phyloP scores from a whole-genome alignment of 352 stramenopile species.

The Pythium utonaiense region DNA sequence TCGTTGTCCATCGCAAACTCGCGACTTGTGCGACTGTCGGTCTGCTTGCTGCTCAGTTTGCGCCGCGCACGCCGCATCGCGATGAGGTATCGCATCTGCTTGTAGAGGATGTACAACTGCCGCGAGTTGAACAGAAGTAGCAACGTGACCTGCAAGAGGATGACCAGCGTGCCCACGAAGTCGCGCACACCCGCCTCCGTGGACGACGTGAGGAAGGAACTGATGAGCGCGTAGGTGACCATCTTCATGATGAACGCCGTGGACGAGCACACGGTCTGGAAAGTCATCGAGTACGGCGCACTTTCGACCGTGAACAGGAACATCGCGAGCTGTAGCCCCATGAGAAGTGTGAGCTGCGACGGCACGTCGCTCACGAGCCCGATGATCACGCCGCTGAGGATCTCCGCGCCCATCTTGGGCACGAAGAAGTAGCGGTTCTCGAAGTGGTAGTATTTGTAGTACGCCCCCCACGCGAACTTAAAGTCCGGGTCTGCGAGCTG shows the following conservation, averaged over 20 bases:
- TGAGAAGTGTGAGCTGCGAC: slow-evolving; percentile 68
- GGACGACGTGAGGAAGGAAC: slow-evolving; percentile 58
- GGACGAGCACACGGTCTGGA: slow-evolving; percentile 66
- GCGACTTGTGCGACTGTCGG: slow-evolving; percentile 25
- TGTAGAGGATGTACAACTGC: slow-evolving; percentile 75
- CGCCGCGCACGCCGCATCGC: slow-evolving; percentile 40
- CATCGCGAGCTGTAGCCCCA: slow-evolving; percentile 68
- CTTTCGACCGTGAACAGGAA: slow-evolving; percentile 70
- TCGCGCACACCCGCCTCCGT: slow-evolving; percentile 45
- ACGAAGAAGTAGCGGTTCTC: slow-evolving; percentile 69
- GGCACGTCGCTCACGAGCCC: slow-evolving; percentile 70
- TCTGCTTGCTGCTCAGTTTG: slow-evolving; percentile 18
- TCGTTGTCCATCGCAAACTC: slow-evolving; percentile 28
- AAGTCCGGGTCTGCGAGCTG: slow-evolving; percentile 60
- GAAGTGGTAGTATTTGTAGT: slow-evolving; percentile 82
- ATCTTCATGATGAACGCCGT: slow-evolving; percentile 83
- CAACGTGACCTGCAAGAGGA: slow-evolving; percentile 58
- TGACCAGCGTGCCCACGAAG: slow-evolving; percentile 59
- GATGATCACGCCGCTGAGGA: slow-evolving; percentile 68
- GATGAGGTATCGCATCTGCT: slow-evolving; percentile 68
- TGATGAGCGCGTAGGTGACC: slow-evolving; percentile 79
- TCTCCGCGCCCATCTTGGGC: slow-evolving; percentile 73
- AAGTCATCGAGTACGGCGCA: slow-evolving; percentile 62
- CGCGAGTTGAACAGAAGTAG: slow-evolving; percentile 75
- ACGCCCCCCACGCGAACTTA: slow-evolving; percentile 76